Evolutionary conservation across 208 protist species (phyloP).

Genomic region (Acanthamoeba royreba): DNA sequence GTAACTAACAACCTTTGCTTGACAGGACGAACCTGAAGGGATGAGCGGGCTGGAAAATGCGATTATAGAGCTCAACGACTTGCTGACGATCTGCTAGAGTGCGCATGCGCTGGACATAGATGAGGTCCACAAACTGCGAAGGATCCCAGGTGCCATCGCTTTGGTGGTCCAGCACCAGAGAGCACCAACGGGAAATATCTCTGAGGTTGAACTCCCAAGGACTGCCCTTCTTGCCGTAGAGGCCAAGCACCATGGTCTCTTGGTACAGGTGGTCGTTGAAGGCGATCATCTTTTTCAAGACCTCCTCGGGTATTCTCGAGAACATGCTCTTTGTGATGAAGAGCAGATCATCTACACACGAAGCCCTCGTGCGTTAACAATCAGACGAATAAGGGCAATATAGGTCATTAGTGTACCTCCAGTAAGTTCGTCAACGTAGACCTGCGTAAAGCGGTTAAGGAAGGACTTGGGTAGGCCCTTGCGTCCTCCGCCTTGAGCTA

Average conservation of each 20-base stretch:
- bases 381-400: background rate
- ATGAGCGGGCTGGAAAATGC: slow-evolving; percentile 37
- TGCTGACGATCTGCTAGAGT: slow-evolving; percentile 68
- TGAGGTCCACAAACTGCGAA: slow-evolving; percentile 69
- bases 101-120: slow-evolving; percentile 84
- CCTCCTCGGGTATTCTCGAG: slow-evolving; percentile 77
- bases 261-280: slow-evolving; percentile 91
- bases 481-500: slow-evolving; percentile 92
- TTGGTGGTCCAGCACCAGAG: slow-evolving; percentile 80
- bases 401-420: background rate
- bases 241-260: slow-evolving; percentile 84
- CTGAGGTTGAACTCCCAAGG: slow-evolving; percentile 99
- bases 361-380: slow-evolving; percentile 37
- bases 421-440: slow-evolving; percentile 90
- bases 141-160: slow-evolving; percentile 27
- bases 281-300: slow-evolving; percentile 89
- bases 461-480: slow-evolving; percentile 99
- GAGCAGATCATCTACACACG: slow-evolving; percentile 59
- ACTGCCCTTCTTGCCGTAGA: slow-evolving; percentile 84
- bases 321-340: slow-evolving; percentile 76
- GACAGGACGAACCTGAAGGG: background rate
- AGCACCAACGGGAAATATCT: slow-evolving; percentile 98
- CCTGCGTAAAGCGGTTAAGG: slow-evolving; percentile 99
- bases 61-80: slow-evolving; percentile 62
- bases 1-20: background rate